Conservation (phyloP, 805 yeast species). For the Schizosaccharomyces osmophilus region DNA sequence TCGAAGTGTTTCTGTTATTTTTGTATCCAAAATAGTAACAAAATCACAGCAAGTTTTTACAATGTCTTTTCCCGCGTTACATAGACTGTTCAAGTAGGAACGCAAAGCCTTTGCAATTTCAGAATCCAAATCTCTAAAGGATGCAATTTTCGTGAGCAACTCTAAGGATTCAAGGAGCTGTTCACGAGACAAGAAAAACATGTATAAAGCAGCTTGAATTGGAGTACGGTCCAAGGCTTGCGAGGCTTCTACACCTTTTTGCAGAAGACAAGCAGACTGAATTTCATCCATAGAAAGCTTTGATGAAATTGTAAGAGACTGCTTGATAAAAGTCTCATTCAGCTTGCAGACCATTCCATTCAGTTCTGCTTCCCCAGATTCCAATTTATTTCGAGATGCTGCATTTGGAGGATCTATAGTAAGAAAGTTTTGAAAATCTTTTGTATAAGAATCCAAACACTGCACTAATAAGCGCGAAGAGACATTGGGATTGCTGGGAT, state of each 20-base stretch:
- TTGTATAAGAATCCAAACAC: not conserved
- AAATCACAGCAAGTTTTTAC: not conserved
- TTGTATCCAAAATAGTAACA: not conserved
- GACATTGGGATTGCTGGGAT: not conserved
- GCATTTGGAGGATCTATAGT: not conserved
- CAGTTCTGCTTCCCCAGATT: not conserved
- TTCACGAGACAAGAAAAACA: not conserved
- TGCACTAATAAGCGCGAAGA: not conserved
- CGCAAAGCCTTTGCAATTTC: not conserved
- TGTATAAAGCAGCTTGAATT: not conserved
- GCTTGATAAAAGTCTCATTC: not conserved
- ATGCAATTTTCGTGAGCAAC: not conserved
- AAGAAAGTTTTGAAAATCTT: not conserved
- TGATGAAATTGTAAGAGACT: not conserved
- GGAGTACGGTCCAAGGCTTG: not conserved
- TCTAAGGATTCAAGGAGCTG: not conserved
- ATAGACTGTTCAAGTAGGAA: not conserved
- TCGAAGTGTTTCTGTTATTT: not conserved
- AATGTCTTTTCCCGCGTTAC: not conserved
- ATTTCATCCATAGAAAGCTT: not conserved
- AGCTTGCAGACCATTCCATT: not conserved
- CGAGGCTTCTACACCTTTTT: not conserved
- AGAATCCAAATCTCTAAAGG: not conserved
- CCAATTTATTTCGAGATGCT: not conserved
- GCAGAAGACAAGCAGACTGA: not conserved